Evolutionary conservation across 169 alveolate species (phyloP).

Genomic region (Plasmodium yoelii): DNA sequence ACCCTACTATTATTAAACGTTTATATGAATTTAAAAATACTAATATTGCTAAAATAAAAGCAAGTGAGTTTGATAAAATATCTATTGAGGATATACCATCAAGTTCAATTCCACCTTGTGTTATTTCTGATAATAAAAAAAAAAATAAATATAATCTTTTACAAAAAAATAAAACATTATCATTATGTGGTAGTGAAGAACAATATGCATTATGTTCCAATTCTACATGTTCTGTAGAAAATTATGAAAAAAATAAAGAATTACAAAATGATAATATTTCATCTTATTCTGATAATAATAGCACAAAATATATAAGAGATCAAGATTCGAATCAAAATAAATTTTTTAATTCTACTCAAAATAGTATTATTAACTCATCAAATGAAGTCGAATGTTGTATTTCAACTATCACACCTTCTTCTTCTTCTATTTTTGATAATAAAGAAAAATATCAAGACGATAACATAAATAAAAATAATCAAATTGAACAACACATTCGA

Average conservation of each 20-base stretch:
- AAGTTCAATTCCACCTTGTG: constrained; percentile 88
- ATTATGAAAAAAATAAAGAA: neutral
- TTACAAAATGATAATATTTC: neutral
- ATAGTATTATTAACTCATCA: neutral
- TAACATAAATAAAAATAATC: neutral
- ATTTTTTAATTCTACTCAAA: neutral
- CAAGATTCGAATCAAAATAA: neutral
- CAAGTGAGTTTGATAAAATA: constrained; percentile 93
- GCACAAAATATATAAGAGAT: neutral
- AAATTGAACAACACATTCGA: constrained; percentile 19
- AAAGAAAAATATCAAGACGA: neutral
- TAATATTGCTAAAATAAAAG: constrained; percentile 92
- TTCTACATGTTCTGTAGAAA: constrained; percentile 10
- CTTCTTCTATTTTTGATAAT: neutral
- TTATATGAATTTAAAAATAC: constrained; percentile 95
- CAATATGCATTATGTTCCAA: constrained; percentile 22
- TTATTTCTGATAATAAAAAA: constrained; percentile 60
- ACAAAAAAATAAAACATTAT: constrained; percentile 48
- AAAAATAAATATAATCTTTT: constrained; percentile 73
- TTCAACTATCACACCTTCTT: neutral
- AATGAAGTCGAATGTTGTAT: neutral
- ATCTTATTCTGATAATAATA: neutral
- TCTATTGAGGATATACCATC: constrained; percentile 89
- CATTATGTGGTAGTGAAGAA: constrained; percentile 77
- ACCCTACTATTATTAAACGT: constrained; percentile 96